Percentiles rank a stretch among this genome's conserved stretches.
Conservation (phyloP, 2,329 filamentous ascomycete species). For the Malbranchea cinnamomea region DNA sequence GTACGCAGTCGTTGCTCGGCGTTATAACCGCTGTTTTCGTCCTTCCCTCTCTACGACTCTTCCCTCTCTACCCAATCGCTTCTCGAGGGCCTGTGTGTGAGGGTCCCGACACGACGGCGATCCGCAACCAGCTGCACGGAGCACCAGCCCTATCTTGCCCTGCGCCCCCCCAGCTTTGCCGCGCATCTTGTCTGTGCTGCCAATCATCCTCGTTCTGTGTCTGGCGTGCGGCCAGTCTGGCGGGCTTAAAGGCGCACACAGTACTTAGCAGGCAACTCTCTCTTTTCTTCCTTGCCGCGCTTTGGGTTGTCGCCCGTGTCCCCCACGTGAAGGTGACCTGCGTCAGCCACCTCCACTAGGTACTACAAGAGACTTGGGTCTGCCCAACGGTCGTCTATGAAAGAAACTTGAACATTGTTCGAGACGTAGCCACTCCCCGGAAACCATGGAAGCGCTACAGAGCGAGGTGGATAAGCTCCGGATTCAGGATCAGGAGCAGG, state of each 20-base stretch:
- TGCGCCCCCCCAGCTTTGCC: neutral
- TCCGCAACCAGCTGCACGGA: constrained; percentile 1
- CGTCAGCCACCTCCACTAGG: no score
- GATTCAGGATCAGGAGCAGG: constrained; percentile 6
- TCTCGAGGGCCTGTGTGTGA: no score
- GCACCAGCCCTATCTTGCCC: constrained; percentile 1
- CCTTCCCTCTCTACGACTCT: no score
- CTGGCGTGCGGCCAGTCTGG: neutral
- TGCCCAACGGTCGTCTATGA: no score
- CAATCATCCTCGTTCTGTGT: neutral
- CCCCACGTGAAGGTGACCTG: neutral
- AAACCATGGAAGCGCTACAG: constrained; percentile 9
- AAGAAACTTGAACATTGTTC: constrained; percentile 1
- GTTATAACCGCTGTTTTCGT: no score
- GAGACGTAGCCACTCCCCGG: neutral
- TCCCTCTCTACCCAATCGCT: constrained; percentile 4
- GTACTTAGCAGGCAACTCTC: no score
- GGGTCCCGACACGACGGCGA: no score
- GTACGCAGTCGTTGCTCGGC: neutral
- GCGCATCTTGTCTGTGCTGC: neutral
- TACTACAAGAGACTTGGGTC: no score
- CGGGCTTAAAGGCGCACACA: no score
- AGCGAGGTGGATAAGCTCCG: constrained; percentile 7
- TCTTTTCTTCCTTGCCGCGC: no score
- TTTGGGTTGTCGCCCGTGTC: no score